Conservation (phyloP, 768 basidiomycete genomes). For the Leucocoprinus leucothites region DNA sequence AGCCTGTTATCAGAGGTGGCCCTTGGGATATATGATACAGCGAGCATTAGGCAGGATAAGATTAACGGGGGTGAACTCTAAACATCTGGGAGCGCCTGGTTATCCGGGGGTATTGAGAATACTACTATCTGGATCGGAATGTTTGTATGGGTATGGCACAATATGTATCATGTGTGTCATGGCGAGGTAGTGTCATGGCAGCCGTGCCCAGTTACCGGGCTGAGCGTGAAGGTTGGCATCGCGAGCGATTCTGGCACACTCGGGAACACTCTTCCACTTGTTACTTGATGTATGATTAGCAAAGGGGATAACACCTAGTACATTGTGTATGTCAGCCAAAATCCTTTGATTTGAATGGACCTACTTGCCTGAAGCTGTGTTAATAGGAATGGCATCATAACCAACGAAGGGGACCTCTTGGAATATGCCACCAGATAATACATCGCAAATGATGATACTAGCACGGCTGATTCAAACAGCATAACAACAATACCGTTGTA, state of each 20-base stretch:
- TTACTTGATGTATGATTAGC: conserved; percentile 1
- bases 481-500: background rate
- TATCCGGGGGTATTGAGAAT: too few relatives aligned
- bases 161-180: too few relatives aligned
- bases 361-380: conserved; percentile 2
- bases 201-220: too few relatives aligned
- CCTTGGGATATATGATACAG: too few relatives aligned
- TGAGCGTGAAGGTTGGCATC: too few relatives aligned
- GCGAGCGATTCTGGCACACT: background rate
- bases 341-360: background rate
- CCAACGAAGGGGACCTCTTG: background rate
- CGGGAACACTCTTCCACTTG: background rate
- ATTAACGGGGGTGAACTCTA: too few relatives aligned
- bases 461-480: background rate
- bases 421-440: conserved; percentile 1
- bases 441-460: conserved; percentile 2
- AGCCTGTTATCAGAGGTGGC: too few relatives aligned
- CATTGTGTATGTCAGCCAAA: background rate
- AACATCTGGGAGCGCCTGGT: too few relatives aligned
- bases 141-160: too few relatives aligned
- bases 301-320: background rate
- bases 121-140: too few relatives aligned
- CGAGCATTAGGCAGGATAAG: too few relatives aligned
- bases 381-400: conserved; percentile 5
- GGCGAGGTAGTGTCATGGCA: too few relatives aligned